Conservation (phyloP, 805 yeast species). For the Teunomyces panamensis region DNA sequence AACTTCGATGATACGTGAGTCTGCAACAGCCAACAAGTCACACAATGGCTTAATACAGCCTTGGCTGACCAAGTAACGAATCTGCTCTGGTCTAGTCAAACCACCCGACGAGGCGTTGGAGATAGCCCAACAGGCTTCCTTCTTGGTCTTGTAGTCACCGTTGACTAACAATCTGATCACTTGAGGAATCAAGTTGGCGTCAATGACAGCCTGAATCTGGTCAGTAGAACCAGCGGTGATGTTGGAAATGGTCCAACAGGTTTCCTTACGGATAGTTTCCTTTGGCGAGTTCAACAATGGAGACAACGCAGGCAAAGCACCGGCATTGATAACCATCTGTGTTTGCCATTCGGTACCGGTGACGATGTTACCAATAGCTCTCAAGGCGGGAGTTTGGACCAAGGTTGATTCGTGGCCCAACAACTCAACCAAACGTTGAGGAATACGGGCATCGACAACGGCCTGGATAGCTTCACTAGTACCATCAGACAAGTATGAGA, state of each 20-base stretch:
- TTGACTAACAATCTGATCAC: conserved; percentile 71
- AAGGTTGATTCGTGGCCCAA: conserved; percentile 77
- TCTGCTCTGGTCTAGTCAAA: conserved; percentile 84
- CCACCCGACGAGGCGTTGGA: conserved; percentile 98
- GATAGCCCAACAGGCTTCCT: conserved; percentile 99
- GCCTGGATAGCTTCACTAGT: conserved; percentile 92
- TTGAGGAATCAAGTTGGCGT: conserved; percentile 90
- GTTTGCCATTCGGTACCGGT: conserved; percentile 97
- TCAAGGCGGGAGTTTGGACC: conserved; percentile 94
- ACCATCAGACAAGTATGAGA: conserved; percentile 92
- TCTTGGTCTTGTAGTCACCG: conserved; percentile 93
- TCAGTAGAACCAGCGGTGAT: conserved; percentile 96
- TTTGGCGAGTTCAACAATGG: conserved; percentile 78
- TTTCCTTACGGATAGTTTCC: conserved; percentile 93
- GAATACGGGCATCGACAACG: conserved; percentile 93
- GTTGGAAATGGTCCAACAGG: conserved; percentile 98
- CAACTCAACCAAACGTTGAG: conserved; percentile 88
- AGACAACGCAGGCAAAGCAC: conserved; percentile 82
- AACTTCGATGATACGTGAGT: conserved; percentile 88
- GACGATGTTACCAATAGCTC: conserved; percentile 97
- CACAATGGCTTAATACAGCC: conserved; percentile 98
- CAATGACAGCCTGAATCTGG: conserved; percentile 96
- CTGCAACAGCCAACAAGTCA: conserved; percentile 84
- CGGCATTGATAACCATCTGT: conserved; percentile 89
- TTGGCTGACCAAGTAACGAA: conserved; percentile 86